Base-by-base conservation (phyloP, 805 yeast genomes). In the Myxozyma kluyveri region DNA sequence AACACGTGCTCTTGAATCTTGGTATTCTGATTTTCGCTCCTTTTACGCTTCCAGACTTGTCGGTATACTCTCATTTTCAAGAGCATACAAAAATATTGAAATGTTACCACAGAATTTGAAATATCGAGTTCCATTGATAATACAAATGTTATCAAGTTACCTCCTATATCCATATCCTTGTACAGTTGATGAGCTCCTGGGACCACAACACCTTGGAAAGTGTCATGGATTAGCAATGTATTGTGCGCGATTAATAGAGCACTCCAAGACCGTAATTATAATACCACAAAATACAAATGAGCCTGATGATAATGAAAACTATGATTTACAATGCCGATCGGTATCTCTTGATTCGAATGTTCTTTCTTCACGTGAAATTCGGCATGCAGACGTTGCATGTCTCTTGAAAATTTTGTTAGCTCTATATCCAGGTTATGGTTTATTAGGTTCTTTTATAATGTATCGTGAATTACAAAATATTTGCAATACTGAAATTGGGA, bases 151-250 rank as follows among this genome's bases (percentile, higher is more conserved):
- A 14, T 24, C 39, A 6, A 38, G 27, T 2, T 45, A 21, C 14
- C 35, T 45, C 2, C 22, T 45, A 10, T n/a, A n/a, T n/a, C n/a
- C n/a, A n/a, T n/a, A n/a, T n/a, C n/a, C n/a, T n/a, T n/a, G n/a
- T n/a, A n/a, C 40, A 19, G 42, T 31, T 3, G 35, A 35, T 24
- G 22, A 37, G 18, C 22, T 45, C 26, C 27, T 24, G n/a, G 14
- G 36, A 6, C 33, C 17, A 14, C 42, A 42, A 7, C 42, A 45
- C 22, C 42, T 36, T 7, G 23, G 36, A 32, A 35, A 36, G 27
- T 45, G 48, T 23, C 48, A 45, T 36, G 35, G 42, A 21, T 23
- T 45, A 5, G 48, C 48, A n/a, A 17, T 45, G 37, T 45, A 45
- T 36, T 45, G 49, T 22, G 38, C 49, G 19, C 42, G 19, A 19